Percentiles rank a stretch among this genome's conserved stretches.
These are phyloP conservation scores for Chrysanthemum seticuspe DNA, from an alignment of 129 eudicot genomes.

Conservation along the genomic window DNA sequence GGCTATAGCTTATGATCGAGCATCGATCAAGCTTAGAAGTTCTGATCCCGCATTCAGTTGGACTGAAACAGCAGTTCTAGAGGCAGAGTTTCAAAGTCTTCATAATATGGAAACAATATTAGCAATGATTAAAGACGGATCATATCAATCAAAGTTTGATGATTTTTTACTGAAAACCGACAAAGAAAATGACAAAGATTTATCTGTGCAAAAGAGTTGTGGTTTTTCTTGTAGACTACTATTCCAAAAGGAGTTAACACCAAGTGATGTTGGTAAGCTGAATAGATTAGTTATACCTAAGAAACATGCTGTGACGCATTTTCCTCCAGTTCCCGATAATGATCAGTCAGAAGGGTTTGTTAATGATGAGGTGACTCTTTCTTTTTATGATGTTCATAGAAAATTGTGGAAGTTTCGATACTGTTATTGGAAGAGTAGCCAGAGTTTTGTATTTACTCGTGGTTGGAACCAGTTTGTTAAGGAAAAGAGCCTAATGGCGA, in stretches of 20 bases:
- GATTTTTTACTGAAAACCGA: slow-evolving; percentile 31
- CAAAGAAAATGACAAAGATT: slow-evolving; percentile 3
- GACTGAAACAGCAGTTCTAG: slow-evolving; percentile 42
- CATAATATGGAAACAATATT: slow-evolving; percentile 40
- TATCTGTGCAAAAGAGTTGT: slow-evolving; percentile 19
- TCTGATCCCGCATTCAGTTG: slow-evolving; percentile 48
- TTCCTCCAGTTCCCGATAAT: slow-evolving; percentile 33
- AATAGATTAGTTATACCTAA: slow-evolving; percentile 80
- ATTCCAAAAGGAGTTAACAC: slow-evolving; percentile 77
- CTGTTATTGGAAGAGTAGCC: slow-evolving; percentile 86
- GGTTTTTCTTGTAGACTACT: slow-evolving; percentile 38
- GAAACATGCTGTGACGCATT: slow-evolving; percentile 52
- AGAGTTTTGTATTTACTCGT: slow-evolving; percentile 74
- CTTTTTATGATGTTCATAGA: slow-evolving; percentile 52
- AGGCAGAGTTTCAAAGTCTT: slow-evolving; percentile 53
- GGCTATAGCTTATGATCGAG: slow-evolving; percentile 77
- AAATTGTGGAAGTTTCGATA: slow-evolving; percentile 63
- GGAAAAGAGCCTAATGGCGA: slow-evolving; percentile 49
- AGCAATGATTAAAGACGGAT: slow-evolving; percentile 72
- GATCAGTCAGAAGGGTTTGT: neutral
- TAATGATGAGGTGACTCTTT: slow-evolving; percentile 45
- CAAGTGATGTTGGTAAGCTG: slow-evolving; percentile 80
- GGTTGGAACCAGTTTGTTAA: slow-evolving; percentile 92
- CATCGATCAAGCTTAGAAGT: slow-evolving; percentile 56
- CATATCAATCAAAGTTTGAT: slow-evolving; percentile 55